These are phyloP conservation scores for Cryptosporidium baileyi DNA, from an alignment of 169 alveolate species.

Conservation along the genomic window DNA sequence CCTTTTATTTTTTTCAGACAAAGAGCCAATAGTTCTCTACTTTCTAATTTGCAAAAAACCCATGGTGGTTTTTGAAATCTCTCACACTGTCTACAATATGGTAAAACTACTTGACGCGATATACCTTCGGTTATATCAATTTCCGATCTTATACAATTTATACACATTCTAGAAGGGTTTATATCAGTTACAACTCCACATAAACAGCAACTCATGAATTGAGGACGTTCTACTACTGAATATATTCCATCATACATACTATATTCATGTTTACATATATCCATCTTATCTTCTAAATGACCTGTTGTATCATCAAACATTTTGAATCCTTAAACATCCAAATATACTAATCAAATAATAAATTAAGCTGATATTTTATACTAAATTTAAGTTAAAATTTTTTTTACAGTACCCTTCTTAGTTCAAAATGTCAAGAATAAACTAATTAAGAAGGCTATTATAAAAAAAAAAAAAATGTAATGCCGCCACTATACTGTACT, in stretches of 20 bases:
- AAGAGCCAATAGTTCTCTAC: constrained; percentile 94
- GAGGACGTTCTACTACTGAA: constrained; percentile 37
- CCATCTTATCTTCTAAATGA: not conserved
- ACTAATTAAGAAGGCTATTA: too few species aligned
- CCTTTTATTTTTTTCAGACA: constrained; percentile 96
- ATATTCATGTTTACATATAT: not conserved
- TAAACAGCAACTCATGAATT: constrained; percentile 82
- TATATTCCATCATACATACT: not conserved
- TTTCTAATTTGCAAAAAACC: constrained; percentile 92
- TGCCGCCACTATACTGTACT: too few species aligned
- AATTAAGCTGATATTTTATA: too few species aligned
- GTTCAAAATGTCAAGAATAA: too few species aligned
- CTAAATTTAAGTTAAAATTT: too few species aligned
- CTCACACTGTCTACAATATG: constrained; percentile 89
- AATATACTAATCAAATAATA: too few species aligned
- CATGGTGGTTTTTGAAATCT: constrained; percentile 94
- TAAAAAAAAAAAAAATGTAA: too few species aligned
- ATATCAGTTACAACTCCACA: constrained; percentile 90
- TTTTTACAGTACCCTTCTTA: too few species aligned
- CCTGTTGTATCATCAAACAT: not conserved
- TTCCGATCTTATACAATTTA: constrained; percentile 87
- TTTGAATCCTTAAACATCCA: too few species aligned
- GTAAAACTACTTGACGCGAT: constrained; percentile 76
- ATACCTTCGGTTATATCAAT: constrained; percentile 91
- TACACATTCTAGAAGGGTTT: constrained; percentile 89